Conservation (phyloP, 106 monocot genomes). For the Agapanthus africanus region DNA sequence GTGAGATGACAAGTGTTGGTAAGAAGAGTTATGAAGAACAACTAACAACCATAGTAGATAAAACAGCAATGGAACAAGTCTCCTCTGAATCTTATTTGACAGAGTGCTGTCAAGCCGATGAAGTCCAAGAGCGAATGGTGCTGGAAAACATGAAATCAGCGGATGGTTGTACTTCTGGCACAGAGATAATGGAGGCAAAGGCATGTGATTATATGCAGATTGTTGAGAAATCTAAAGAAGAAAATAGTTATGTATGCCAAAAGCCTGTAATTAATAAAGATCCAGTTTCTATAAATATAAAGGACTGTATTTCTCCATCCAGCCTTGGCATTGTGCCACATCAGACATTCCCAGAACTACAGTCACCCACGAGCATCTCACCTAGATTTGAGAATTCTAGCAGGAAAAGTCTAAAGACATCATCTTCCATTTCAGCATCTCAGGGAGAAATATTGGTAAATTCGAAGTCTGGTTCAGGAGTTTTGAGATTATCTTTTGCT, state of each 20-base stretch:
- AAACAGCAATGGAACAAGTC: not conserved
- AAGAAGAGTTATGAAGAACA: not conserved
- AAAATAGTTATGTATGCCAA: too few species aligned
- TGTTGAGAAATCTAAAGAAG: not conserved
- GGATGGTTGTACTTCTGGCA: not conserved
- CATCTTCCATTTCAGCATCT: conserved; percentile 45
- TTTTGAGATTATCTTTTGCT: conserved; percentile 17
- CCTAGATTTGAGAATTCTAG: conserved; percentile 33
- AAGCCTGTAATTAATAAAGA: too few species aligned
- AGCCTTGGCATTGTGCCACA: conserved; percentile 40
- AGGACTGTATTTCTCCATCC: conserved; percentile 13
- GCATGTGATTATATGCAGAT: not conserved
- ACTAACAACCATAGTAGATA: not conserved
- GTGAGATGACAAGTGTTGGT: not conserved
- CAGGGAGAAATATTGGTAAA: conserved; percentile 19
- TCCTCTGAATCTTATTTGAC: not conserved
- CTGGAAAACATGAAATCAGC: not conserved
- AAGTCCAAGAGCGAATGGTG: not conserved
- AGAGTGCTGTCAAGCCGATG: not conserved
- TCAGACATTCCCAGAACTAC: conserved; percentile 15
- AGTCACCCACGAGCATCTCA: conserved; percentile 27
- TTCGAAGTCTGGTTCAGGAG: conserved; percentile 11
- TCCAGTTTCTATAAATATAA: too few species aligned
- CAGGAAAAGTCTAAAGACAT: conserved; percentile 51
- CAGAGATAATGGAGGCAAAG: too few species aligned